Percentiles rank a stretch among this genome's conserved stretches.
phyloP scores from a whole-genome alignment of 345 rosid genomes.

The Angophora floribunda region DNA sequence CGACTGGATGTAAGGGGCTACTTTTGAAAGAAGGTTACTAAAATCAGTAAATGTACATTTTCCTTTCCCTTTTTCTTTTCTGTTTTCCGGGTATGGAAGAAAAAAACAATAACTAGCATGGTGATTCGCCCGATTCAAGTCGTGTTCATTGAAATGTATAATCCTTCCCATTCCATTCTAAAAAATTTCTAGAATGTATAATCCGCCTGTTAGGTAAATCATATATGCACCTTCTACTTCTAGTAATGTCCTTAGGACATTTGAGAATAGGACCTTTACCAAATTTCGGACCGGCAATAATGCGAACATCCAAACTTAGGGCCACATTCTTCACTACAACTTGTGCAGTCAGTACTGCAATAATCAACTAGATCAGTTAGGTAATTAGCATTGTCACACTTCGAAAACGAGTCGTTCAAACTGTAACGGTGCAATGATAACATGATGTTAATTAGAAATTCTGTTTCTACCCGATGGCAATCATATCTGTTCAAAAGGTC shows the following conservation, averaged over 20 bases:
- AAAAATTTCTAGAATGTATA: background rate
- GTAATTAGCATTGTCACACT: background rate
- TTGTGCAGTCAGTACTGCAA: background rate
- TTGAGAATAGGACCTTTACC: background rate
- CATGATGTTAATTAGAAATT: background rate
- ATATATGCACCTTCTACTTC: background rate
- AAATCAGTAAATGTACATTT: background rate
- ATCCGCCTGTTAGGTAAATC: background rate
- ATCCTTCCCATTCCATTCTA: background rate
- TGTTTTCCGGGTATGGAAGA: background rate
- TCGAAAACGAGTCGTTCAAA: background rate
- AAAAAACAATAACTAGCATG: background rate
- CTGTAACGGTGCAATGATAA: background rate
- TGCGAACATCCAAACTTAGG: background rate
- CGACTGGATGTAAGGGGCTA: background rate
- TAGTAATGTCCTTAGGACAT: background rate
- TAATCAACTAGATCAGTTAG: background rate
- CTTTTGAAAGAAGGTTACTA: background rate
- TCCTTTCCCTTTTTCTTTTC: background rate
- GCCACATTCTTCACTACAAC: background rate
- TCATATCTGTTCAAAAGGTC: background rate
- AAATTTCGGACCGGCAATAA: background rate
- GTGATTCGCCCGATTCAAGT: background rate
- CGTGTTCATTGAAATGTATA: background rate
- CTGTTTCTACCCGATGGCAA: background rate